Percentiles rank a stretch among this genome's conserved stretches.
Evolutionary conservation across 441 rosid genomes (phyloP).

Genomic region (Metrosideros polymorpha): DNA sequence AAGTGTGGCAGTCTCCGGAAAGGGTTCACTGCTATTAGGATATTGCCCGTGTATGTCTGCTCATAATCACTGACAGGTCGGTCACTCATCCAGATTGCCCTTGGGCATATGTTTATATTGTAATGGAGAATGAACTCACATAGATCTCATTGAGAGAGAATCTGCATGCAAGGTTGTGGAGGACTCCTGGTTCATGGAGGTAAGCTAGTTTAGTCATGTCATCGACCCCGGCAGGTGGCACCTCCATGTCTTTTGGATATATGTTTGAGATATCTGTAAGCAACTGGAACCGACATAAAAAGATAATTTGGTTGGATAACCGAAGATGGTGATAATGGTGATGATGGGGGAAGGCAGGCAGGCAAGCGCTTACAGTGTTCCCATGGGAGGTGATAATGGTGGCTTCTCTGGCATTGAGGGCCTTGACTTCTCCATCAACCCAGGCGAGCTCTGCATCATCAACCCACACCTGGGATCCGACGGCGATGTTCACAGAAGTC

Average conservation of each 20-base stretch:
- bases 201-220: conserved; percentile 75
- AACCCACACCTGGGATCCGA: conserved; percentile 69
- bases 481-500: conserved; percentile 51
- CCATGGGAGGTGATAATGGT: conserved; percentile 30
- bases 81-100: conserved; percentile 1
- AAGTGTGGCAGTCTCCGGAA: conserved; percentile 60
- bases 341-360: not conserved
- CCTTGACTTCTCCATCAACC: conserved; percentile 53
- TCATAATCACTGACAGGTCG: conserved; percentile 7
- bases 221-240: conserved; percentile 61
- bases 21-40: conserved; percentile 63
- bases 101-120: not conserved
- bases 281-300: conserved; percentile 14
- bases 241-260: conserved; percentile 61
- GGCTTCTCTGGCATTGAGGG: conserved; percentile 38
- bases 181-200: conserved; percentile 74
- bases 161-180: conserved; percentile 49
- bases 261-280: conserved; percentile 32
- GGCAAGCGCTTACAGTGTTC: conserved; percentile 32
- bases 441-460: conserved; percentile 61
- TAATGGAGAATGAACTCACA: conserved; percentile 23
- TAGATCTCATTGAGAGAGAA: conserved; percentile 55
- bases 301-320: not conserved
- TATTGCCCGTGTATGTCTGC: conserved; percentile 70
- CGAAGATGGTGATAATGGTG: not conserved